Base-by-base conservation (phyloP, 148 eudicot species). In the Camellia japonica region DNA sequence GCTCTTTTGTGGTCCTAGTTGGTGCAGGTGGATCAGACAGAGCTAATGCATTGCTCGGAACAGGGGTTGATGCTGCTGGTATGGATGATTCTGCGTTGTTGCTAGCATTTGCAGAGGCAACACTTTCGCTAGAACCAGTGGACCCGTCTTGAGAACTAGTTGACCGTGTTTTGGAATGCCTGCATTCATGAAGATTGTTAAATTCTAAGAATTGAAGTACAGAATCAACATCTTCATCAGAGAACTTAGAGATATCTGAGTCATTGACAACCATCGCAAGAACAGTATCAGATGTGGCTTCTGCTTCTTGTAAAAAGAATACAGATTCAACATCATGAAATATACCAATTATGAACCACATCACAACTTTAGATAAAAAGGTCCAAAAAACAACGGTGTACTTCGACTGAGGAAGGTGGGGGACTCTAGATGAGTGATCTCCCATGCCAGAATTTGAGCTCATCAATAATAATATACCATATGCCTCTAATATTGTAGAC, bases 161-260 rank as follows among this genome's bases (percentile, higher is more conserved):
- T 58, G 90, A 81, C 60, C 30, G 87, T 2, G 91, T 72, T 84
- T 87, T 94, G 14, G 95, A 83, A 80, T 95, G 98, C 82, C 98
- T 94, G 93, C 87, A 85, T 38, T 47, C 43, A 73, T 62, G 77
- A 43, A 59, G 55, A 65, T 64, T 64, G 8, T 51, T 18, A 15
- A 47, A 30, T 30, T 30, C 38, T 30, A 49, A 5, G 3, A 65
- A 30, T 12, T 54, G 38, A 30, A 1, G 38, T 1, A 30, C 38
- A 1, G 38, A 30, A 30, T 30, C 38, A 30, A 30, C 1, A 30
- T 30, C 38, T 30, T 30, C 38, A 30, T 30, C 38, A 30, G 38
- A 30, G 38, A 30, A 30, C 38, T 30, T 30, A 30, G 38, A 30
- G 38, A 30, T 30, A 30, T 30, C 38, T 30, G 38, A 30, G 38